phyloP scores from a whole-genome alignment of 2,329 filamentous ascomycete species.

The Claviceps sp. region DNA sequence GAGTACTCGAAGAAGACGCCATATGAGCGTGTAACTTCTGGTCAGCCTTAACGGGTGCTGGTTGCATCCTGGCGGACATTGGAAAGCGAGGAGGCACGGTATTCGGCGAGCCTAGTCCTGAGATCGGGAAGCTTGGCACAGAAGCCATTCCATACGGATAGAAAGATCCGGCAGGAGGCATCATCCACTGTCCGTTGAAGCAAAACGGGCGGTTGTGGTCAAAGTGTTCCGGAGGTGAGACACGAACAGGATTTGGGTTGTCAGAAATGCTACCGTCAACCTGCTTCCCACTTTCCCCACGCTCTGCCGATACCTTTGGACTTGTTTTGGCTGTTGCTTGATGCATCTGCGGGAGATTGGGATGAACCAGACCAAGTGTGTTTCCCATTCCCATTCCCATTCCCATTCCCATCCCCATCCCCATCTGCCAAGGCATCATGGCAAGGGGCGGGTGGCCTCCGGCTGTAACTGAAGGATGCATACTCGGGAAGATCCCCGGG shows the following conservation, averaged over 20 bases:
- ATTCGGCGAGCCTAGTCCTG: constrained; percentile 12
- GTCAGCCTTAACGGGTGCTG: constrained; percentile 12
- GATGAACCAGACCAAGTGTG: constrained; percentile 14
- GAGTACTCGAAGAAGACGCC: constrained; percentile 8
- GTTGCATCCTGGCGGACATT: constrained; percentile 9
- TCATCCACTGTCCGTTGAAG: constrained; percentile 31
- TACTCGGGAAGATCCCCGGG: constrained; percentile 17
- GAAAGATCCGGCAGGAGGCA: constrained; percentile 16
- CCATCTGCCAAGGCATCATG: constrained; percentile 28
- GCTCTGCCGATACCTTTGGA: constrained; percentile 11
- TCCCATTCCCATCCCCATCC: constrained; percentile 20
- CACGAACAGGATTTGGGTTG: constrained; percentile 18
- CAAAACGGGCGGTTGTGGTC: constrained; percentile 32
- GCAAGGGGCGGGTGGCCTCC: constrained; percentile 19
- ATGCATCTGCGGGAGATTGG: constrained; percentile 12
- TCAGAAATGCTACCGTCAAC: constrained; percentile 18
- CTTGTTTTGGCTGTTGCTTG: constrained; percentile 6
- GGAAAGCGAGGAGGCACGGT: constrained; percentile 2
- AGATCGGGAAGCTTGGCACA: constrained; percentile 14
- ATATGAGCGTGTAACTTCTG: constrained; percentile 9
- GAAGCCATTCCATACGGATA: constrained; percentile 17
- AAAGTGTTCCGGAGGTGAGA: constrained; percentile 30
- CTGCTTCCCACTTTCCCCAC: constrained; percentile 15
- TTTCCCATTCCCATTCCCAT: constrained; percentile 6
- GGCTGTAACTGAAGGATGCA: constrained; percentile 18